Conservation (phyloP, 2,329 filamentous ascomycete species). For the Arachnopeziza araneosa region DNA sequence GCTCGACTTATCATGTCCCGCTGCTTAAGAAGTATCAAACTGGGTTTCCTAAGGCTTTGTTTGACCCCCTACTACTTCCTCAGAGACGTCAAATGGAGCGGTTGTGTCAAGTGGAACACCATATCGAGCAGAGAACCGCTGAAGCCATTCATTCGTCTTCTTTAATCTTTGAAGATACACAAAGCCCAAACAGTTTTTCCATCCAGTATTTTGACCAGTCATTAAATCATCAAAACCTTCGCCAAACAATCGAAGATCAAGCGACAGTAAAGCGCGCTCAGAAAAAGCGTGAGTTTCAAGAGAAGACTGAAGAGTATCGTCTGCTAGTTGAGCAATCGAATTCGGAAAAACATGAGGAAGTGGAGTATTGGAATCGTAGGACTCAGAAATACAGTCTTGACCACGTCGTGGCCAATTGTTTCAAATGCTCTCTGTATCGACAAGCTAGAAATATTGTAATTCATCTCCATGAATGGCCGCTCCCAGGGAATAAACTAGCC, state of each 20-base stretch:
- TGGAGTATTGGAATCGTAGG: background rate
- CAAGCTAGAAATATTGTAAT: slow-evolving; percentile 40
- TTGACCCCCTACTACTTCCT: slow-evolving; percentile 42
- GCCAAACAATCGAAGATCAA: slow-evolving; percentile 33
- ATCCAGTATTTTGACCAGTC: slow-evolving; percentile 45
- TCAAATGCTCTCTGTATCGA: slow-evolving; percentile 31
- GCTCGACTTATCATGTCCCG: slow-evolving; percentile 34
- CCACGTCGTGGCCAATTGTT: slow-evolving; percentile 26
- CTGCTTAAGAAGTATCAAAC: slow-evolving; percentile 43
- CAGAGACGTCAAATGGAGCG: slow-evolving; percentile 40
- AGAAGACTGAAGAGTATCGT: slow-evolving; percentile 5
- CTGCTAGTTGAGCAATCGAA: background rate
- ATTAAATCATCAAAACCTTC: slow-evolving; percentile 32
- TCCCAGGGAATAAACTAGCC: slow-evolving; percentile 33
- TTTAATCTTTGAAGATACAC: slow-evolving; percentile 36
- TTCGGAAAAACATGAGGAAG: background rate
- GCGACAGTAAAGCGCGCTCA: slow-evolving; percentile 28
- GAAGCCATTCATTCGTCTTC: slow-evolving; percentile 11
- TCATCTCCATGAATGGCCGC: slow-evolving; percentile 49
- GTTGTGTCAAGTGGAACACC: slow-evolving; percentile 40
- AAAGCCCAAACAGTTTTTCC: slow-evolving; percentile 36
- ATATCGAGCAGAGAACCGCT: slow-evolving; percentile 33
- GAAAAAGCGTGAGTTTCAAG: slow-evolving; percentile 35
- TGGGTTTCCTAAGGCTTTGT: slow-evolving; percentile 35
- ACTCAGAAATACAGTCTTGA: background rate